Percentiles rank a stretch among this genome's conserved stretches.
These are phyloP conservation scores for Decorospora gaudefroyi DNA, from an alignment of 2,329 filamentous ascomycete genomes.

Conservation along the genomic window DNA sequence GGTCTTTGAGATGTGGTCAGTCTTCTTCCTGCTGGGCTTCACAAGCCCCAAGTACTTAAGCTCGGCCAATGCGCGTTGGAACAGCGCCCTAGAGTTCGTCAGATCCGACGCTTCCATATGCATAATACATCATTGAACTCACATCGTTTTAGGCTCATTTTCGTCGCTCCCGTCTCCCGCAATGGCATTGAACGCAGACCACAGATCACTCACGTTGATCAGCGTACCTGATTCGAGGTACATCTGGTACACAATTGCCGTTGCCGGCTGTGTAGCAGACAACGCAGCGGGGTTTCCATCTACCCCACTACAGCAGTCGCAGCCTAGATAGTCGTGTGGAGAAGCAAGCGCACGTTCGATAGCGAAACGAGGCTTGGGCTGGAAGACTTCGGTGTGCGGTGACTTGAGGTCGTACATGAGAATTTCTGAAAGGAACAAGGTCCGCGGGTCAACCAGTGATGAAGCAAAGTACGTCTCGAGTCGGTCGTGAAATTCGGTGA, in stretches of 20 bases:
- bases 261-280: conserved; percentile 67
- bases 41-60: conserved; percentile 83
- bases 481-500: conserved; percentile 61
- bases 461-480: conserved; percentile 56
- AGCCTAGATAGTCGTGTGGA: conserved; percentile 78
- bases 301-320: conserved; percentile 64
- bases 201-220: conserved; percentile 79
- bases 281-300: conserved; percentile 52
- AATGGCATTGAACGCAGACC: conserved; percentile 73
- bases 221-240: conserved; percentile 77
- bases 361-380: conserved; percentile 70
- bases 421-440: conserved; percentile 68
- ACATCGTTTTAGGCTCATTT: conserved; percentile 55
- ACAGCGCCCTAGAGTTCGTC: conserved; percentile 61
- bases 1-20: conserved; percentile 87
- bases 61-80: conserved; percentile 85
- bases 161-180: conserved; percentile 57
- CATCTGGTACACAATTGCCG: conserved; percentile 75
- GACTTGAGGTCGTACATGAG: conserved; percentile 75
- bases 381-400: conserved; percentile 74
- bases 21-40: conserved; percentile 87
- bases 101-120: background rate
- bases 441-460: conserved; percentile 55
- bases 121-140: conserved; percentile 29
- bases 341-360: conserved; percentile 72